Evolutionary conservation across 495 filamentous ascomycete genomes (phyloP), one percentile per base, ranked within the genome.

Genomic region (Massariosphaeria phaeospora): DNA sequence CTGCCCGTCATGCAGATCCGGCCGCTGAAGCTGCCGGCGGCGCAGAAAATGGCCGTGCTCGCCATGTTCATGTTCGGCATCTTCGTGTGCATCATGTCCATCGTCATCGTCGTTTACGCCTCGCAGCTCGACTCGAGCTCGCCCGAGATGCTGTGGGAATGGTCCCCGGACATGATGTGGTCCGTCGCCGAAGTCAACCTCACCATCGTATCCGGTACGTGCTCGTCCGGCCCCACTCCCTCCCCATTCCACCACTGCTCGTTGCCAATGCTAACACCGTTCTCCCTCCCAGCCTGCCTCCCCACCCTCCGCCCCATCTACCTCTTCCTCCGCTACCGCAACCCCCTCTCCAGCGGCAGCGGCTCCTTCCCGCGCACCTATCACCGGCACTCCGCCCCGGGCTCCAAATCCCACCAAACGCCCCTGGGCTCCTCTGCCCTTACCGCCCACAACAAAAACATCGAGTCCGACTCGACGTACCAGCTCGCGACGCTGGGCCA

Each of bases 41-140:
- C 38, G 23, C 46, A 58, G 24, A 38, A 27, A 18, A 5, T 51
- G 6, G 55, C 27, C 6, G 25, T 58, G 15, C 44, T 52, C n/a
- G 38, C 30, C 13, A 58, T 63, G 43, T 55, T 63, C 29, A 27
- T 60, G 13, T 61, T 64, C 34, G 51, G 50, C 10, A 45, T 57
- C 20, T 56, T 61, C 12, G 45, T 64, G 0, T 73, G 66, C 50
- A 47, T 48, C 1, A 35, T 78, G 18, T 90, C 76, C 69, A 69
- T 59, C 2, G 59, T 82, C 1, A 41, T 89, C 1, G 62, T 91
- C 27, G 38, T 52, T 8, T 41, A 52, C 18, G 58, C 52, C 8
- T 13, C 40, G 3, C 23, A 35, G 18, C 48, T 39, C 35, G 59
- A 62, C 34, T 34, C 46, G 2, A 24, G 1, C 21, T 41, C 54